Conservation (phyloP, 106 monocot genomes). For the Gastrodia elata region DNA sequence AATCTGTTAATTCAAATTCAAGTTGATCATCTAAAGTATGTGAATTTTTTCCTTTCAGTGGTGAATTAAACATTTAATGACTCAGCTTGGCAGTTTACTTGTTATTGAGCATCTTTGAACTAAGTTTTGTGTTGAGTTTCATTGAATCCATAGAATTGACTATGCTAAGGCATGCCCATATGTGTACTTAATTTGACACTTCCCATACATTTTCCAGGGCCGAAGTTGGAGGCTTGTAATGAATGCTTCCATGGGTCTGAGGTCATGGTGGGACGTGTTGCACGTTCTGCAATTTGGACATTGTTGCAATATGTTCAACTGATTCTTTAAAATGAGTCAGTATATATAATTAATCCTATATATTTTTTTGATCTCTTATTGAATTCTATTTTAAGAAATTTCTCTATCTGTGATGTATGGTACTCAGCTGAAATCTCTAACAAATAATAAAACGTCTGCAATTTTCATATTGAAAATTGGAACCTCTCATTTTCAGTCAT, state of each 20-base stretch:
- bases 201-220: slow-evolving; percentile 56
- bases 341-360: slow-evolving; percentile 1
- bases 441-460: neutral
- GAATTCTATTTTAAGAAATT: neutral
- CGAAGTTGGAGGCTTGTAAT: slow-evolving; percentile 56
- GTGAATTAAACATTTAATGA: neutral
- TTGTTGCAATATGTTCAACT: slow-evolving; percentile 1
- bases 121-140: neutral
- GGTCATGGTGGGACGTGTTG: slow-evolving; percentile 38
- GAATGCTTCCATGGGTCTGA: slow-evolving; percentile 49
- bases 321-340: slow-evolving; percentile 5
- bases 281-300: slow-evolving; percentile 1
- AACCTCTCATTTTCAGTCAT: neutral
- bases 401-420: neutral
- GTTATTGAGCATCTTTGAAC: neutral
- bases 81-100: neutral
- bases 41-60: neutral
- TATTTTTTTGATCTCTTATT: neutral
- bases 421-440: neutral
- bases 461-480: neutral
- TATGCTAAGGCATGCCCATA: neutral
- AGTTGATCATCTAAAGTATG: neutral
- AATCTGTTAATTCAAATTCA: too few species aligned
- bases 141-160: slow-evolving; percentile 1
- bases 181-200: slow-evolving; percentile 25